Conservation (phyloP, 805 yeast genomes). For the Kluyveromyces wickerhamii region DNA sequence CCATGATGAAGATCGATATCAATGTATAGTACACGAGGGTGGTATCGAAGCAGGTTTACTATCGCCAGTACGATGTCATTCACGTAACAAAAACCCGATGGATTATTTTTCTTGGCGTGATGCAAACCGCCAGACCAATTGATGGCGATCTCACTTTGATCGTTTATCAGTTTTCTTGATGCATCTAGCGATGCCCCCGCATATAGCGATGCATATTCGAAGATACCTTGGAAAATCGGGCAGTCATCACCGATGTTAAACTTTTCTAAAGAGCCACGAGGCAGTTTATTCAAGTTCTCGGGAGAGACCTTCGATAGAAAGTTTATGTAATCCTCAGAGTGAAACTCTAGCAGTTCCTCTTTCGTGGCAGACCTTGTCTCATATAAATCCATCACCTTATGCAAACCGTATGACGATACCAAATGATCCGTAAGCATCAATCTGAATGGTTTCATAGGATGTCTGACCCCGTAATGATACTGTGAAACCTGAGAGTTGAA, state of each 20-base stretch:
- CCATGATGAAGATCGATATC: conserved; percentile 97
- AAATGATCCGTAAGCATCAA: conserved; percentile 97
- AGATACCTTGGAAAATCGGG: conserved; percentile 92
- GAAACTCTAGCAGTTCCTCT: conserved; percentile 97
- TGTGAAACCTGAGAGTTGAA: conserved; percentile 72
- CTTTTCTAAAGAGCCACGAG: conserved; percentile 73
- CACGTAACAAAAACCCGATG: conserved; percentile 91
- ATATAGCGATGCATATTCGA: conserved; percentile 78
- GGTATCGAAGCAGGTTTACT: conserved; percentile 74
- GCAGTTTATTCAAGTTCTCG: conserved; percentile 78
- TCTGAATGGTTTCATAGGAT: conserved; percentile 98
- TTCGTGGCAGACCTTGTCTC: conserved; percentile 96
- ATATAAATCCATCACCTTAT: conserved; percentile 94
- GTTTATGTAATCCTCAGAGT: conserved; percentile 95
- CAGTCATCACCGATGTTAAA: conserved; percentile 93
- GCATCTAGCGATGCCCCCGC: conserved; percentile 96
- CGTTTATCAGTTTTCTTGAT: conserved; percentile 73
- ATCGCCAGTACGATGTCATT: conserved; percentile 91
- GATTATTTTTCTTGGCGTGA: conserved; percentile 92
- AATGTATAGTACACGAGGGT: conserved; percentile 86
- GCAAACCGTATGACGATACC: conserved; percentile 93
- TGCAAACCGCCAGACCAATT: conserved; percentile 97
- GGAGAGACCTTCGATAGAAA: conserved; percentile 87
- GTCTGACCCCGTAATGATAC: conserved; percentile 86
- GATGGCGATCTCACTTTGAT: conserved; percentile 87